phyloP scores from a whole-genome alignment of 805 yeast species.

The Myxozyma neotropica region DNA sequence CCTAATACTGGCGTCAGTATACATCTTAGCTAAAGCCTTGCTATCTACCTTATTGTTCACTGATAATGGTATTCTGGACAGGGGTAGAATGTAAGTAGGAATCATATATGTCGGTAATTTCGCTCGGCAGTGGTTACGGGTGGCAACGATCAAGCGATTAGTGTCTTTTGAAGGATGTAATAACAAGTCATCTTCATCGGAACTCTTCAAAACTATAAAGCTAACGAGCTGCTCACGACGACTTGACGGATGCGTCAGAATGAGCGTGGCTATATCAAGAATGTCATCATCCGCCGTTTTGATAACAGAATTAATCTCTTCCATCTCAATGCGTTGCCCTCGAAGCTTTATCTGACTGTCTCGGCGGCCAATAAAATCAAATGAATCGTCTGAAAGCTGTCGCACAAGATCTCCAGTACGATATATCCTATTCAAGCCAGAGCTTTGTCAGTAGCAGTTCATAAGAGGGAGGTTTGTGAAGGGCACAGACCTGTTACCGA shows the following conservation, averaged over 20 bases:
- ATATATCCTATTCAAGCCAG: constrained; percentile 18
- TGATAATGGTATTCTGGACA: constrained; percentile 32
- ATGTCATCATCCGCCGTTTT: constrained; percentile 14
- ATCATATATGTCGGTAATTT: constrained; percentile 36
- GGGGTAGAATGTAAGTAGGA: constrained; percentile 34
- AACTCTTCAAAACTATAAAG: constrained; percentile 16
- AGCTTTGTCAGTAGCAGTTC: not conserved
- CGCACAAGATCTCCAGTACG: constrained; percentile 39
- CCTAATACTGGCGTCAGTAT: not conserved
- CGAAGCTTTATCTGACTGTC: constrained; percentile 41
- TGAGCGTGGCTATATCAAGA: constrained; percentile 22
- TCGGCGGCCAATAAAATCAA: constrained; percentile 39
- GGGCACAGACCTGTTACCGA: constrained; percentile 18
- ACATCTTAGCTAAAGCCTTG: constrained; percentile 21
- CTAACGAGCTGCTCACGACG: constrained; percentile 33
- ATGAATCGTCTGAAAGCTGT: constrained; percentile 34
- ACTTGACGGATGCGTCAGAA: constrained; percentile 20
- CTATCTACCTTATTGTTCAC: constrained; percentile 36
- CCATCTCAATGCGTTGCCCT: constrained; percentile 42
- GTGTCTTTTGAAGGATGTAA: constrained; percentile 3
- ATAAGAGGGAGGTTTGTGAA: not conserved
- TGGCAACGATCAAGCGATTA: not conserved
- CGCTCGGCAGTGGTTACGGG: constrained; percentile 3
- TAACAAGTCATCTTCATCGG: not conserved
- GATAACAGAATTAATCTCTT: constrained; percentile 38